Evolutionary conservation across 2,329 filamentous ascomycete genomes (phyloP).

Genomic region (Coniochaeta sp.): DNA sequence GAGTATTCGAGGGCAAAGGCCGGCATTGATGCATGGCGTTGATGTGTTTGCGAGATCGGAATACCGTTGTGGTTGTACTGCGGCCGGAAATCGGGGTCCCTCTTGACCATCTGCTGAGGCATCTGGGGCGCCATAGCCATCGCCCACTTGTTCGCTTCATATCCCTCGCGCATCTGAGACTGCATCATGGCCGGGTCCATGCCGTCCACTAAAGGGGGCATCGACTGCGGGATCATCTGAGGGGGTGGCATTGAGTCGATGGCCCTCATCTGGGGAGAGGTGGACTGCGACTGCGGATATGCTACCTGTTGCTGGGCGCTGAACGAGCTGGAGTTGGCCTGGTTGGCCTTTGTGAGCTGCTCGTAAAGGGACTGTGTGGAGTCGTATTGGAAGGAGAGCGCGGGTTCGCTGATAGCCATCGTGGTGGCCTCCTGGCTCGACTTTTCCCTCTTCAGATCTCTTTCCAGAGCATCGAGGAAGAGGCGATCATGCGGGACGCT

Average conservation of each 20-base stretch:
- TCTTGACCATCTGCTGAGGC: slow-evolving; percentile 70
- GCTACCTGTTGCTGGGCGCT: slow-evolving; percentile 67
- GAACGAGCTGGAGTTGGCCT: slow-evolving; percentile 97
- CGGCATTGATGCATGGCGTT: slow-evolving; percentile 97
- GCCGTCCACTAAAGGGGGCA: slow-evolving; percentile 50
- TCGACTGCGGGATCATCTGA: slow-evolving; percentile 46
- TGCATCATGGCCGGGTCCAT: slow-evolving; percentile 71
- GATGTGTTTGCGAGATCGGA: slow-evolving; percentile 73
- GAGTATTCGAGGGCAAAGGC: slow-evolving; percentile 94
- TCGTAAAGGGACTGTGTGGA: slow-evolving; percentile 98
- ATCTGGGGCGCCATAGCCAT: slow-evolving; percentile 65
- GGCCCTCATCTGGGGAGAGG: slow-evolving; percentile 81
- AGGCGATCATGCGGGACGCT: slow-evolving; percentile 96
- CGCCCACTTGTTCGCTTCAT: slow-evolving; percentile 89
- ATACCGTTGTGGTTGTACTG: slow-evolving; percentile 92
- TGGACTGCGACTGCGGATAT: slow-evolving; percentile 68
- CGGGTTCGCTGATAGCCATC: slow-evolving; percentile 92
- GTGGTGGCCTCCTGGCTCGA: slow-evolving; percentile 98
- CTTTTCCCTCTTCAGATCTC: slow-evolving; percentile 97
- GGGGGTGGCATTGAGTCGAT: slow-evolving; percentile 87
- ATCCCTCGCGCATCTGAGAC: slow-evolving; percentile 61
- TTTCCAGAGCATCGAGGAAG: slow-evolving; percentile 94
- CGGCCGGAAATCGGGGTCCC: slow-evolving; percentile 79
- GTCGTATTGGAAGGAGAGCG: slow-evolving; percentile 97
- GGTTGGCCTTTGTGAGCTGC: slow-evolving; percentile 98